phyloP scores from a whole-genome alignment of 169 alveolate species.

The Cryptosporidium parvum region DNA sequence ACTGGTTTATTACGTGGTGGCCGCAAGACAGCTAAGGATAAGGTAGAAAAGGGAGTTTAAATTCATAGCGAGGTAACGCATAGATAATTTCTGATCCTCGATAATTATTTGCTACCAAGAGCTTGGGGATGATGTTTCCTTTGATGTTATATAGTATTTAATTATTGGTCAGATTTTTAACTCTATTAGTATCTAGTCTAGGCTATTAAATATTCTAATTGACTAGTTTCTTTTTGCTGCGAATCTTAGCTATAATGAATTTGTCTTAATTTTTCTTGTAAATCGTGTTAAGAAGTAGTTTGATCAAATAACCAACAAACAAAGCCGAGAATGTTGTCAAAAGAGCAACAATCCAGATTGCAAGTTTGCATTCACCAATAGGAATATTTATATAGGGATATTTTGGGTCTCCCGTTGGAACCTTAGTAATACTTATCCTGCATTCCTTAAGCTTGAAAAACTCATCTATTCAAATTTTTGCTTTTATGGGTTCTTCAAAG shows the following conservation, averaged over 20 bases:
- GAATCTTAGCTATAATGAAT: neutral
- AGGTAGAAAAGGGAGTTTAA: constrained; percentile 69
- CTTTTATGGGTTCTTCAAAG: neutral
- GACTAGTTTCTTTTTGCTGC: neutral
- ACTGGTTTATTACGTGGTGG: constrained; percentile 99
- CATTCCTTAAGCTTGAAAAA: constrained; percentile 54
- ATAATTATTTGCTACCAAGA: constrained; percentile 33
- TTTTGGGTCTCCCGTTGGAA: constrained; percentile 63
- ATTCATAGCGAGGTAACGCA: constrained; percentile 5
- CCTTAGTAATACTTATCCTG: constrained; percentile 49
- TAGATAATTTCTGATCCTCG: constrained; percentile 47
- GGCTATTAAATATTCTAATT: constrained; percentile 2
- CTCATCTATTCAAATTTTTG: constrained; percentile 12
- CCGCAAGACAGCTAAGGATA: constrained; percentile 70
- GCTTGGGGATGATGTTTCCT: neutral
- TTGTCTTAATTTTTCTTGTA: neutral
- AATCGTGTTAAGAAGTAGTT: neutral
- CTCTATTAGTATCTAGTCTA: constrained; percentile 44
- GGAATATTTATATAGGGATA: constrained; percentile 61
- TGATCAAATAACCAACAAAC: constrained; percentile 6
- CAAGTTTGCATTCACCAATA: constrained; percentile 69
- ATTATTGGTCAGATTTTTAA: constrained; percentile 39
- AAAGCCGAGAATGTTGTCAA: constrained; percentile 7
- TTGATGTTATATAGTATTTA: constrained; percentile 40
- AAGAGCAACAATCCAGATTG: constrained; percentile 64